These are phyloP conservation scores for Herpetospermum pedunculosum DNA, from an alignment of 306 rosid species.

Conservation along the genomic window DNA sequence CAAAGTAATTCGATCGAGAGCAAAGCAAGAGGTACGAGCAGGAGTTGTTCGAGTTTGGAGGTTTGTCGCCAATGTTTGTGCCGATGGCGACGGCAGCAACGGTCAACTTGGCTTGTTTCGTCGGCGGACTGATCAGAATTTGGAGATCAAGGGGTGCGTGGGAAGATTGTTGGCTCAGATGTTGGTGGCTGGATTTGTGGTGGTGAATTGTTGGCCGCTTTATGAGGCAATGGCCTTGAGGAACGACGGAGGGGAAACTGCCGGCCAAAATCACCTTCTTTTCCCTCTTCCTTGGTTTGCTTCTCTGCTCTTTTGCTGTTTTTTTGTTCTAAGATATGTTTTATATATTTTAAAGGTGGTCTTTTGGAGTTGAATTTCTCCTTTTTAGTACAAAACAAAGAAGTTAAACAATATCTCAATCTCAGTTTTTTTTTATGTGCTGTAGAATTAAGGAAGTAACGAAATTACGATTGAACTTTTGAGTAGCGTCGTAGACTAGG, in stretches of 20 bases:
- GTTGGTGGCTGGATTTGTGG: conserved; percentile 17
- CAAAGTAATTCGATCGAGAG: conserved; percentile 21
- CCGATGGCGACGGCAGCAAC: conserved; percentile 21
- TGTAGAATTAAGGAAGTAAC: no score
- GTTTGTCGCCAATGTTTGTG: conserved; percentile 23
- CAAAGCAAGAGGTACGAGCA: conserved; percentile 32
- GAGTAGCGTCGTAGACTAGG: no score
- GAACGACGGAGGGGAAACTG: conserved; percentile 20
- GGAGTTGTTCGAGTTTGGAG: conserved; percentile 27
- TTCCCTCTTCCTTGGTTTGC: neutral
- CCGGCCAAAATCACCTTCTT: neutral
- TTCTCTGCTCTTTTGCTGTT: neutral
- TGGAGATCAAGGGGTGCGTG: neutral
- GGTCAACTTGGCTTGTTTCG: conserved; percentile 18
- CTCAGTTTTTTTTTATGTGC: no score
- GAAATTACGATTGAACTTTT: no score
- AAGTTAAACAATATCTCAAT: no score
- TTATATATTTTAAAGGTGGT: no score
- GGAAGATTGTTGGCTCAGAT: conserved; percentile 15
- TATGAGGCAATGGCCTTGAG: conserved; percentile 26
- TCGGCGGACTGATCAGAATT: neutral
- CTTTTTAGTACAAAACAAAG: no score
- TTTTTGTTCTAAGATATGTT: no score
- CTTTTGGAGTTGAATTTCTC: no score
- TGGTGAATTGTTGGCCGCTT: conserved; percentile 16